Percentiles rank a stretch among this genome's conserved stretches.
Conservation (phyloP, 1,284 basidiomycete genomes). For the Wolfiporia cocos region DNA sequence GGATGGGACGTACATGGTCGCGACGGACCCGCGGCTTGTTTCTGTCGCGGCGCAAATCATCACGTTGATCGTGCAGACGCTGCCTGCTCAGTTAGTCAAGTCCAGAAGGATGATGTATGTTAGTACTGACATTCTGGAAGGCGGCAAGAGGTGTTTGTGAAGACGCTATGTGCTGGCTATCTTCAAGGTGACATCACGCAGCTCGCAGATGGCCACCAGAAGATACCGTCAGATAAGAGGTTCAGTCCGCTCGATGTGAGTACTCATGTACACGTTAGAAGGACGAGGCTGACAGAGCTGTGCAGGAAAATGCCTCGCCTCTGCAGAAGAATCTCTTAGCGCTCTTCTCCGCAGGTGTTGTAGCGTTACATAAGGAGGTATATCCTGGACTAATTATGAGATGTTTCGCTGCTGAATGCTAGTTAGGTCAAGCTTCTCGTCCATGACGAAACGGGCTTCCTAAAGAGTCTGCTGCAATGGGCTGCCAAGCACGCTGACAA, state of each 20-base stretch:
- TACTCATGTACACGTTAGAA: not conserved
- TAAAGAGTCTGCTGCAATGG: conserved; percentile 55
- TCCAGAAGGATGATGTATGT: not conserved
- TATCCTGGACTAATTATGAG: conserved; percentile 7
- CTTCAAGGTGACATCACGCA: conserved; percentile 47
- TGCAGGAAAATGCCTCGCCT: conserved; percentile 38
- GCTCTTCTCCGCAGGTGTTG: conserved; percentile 61
- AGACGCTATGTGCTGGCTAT: conserved; percentile 52
- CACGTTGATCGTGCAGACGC: conserved; percentile 60
- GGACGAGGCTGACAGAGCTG: not conserved
- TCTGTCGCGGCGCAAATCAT: conserved; percentile 59
- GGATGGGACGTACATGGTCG: conserved; percentile 32
- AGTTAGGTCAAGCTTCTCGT: conserved; percentile 44
- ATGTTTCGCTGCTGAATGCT: not conserved
- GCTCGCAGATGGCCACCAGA: conserved; percentile 51
- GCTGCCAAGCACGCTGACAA: conserved; percentile 43
- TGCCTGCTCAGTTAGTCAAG: conserved; percentile 53
- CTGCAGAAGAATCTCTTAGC: conserved; percentile 56
- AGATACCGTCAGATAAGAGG: conserved; percentile 29
- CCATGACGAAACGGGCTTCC: conserved; percentile 41
- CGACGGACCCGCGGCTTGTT: conserved; percentile 63
- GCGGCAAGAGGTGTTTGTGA: conserved; percentile 52
- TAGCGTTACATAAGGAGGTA: conserved; percentile 65
- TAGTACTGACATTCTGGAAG: conserved; percentile 23
- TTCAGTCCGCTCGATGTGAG: conserved; percentile 45